Conservation (phyloP, 768 basidiomycete species). For the Suillus subaureus region DNA sequence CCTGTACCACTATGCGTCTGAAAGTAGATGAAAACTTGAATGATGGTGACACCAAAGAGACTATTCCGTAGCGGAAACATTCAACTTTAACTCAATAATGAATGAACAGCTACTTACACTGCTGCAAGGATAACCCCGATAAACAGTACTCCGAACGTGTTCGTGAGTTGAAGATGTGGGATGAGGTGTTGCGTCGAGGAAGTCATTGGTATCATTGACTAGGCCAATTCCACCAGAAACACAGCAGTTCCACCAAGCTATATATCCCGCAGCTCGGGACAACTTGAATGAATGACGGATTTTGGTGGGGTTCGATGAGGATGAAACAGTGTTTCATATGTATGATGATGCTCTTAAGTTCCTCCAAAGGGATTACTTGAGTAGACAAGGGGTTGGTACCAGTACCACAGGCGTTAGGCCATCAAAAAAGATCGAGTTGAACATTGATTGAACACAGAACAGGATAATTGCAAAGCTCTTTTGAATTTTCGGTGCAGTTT, state of each 20-base stretch:
- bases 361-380: too few relatives aligned
- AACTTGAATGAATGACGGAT: background rate
- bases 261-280: background rate
- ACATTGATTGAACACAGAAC: too few relatives aligned
- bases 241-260: background rate
- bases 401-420: too few relatives aligned
- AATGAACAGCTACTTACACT: background rate
- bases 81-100: background rate
- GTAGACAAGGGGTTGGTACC: too few relatives aligned
- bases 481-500: too few relatives aligned
- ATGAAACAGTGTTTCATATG: too few relatives aligned
- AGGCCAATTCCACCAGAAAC: background rate
- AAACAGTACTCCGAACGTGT: background rate
- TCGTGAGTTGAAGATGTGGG: background rate
- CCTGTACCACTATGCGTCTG: background rate
- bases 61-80: background rate
- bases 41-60: background rate
- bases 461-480: too few relatives aligned
- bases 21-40: constrained; percentile 6
- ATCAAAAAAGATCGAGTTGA: too few relatives aligned
- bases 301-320: too few relatives aligned
- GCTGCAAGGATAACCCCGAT: background rate
- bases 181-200: background rate
- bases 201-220: background rate
- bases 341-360: too few relatives aligned